Conservation (phyloP, 495 filamentous ascomycete species). For the Tuber microsphaerosporum region DNA sequence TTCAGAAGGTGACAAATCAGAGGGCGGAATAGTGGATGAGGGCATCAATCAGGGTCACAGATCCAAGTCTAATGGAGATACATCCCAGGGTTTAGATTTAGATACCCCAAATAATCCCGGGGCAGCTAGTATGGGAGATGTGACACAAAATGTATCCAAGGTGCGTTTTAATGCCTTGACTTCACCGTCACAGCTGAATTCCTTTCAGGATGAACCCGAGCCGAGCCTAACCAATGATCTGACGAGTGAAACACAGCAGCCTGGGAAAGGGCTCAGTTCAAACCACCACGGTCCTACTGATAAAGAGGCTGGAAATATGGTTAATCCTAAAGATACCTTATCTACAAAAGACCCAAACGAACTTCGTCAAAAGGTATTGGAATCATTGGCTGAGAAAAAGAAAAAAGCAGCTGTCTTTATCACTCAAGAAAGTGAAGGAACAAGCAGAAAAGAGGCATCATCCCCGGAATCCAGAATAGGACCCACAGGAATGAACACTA, state of each 20-base stretch:
- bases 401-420: constrained; percentile 42
- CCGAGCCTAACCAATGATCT: constrained; percentile 26
- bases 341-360: constrained; percentile 34
- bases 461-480: constrained; percentile 24
- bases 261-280: constrained; percentile 23
- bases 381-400: constrained; percentile 41
- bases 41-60: constrained; percentile 21
- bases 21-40: constrained; percentile 30
- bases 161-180: constrained; percentile 25
- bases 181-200: constrained; percentile 24
- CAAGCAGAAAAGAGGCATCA: constrained; percentile 33
- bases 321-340: constrained; percentile 26
- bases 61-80: constrained; percentile 26
- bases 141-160: constrained; percentile 24
- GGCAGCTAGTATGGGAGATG: constrained; percentile 17
- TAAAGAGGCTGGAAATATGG: constrained; percentile 28
- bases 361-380: constrained; percentile 34
- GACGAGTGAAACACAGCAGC: constrained; percentile 30
- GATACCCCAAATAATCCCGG: constrained; percentile 20
- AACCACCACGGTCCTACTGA: constrained; percentile 33
- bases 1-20: constrained; percentile 17
- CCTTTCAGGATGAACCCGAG: constrained; percentile 22
- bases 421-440: constrained; percentile 40
- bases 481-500: constrained; percentile 4
- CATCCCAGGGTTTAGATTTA: constrained; percentile 22